A percentile compares a stretch with the other conserved stretches of the same genome.
These are phyloP conservation scores for Juglanconis oblonga DNA, from an alignment of 2,329 filamentous ascomycete genomes.

Conservation along the genomic window DNA sequence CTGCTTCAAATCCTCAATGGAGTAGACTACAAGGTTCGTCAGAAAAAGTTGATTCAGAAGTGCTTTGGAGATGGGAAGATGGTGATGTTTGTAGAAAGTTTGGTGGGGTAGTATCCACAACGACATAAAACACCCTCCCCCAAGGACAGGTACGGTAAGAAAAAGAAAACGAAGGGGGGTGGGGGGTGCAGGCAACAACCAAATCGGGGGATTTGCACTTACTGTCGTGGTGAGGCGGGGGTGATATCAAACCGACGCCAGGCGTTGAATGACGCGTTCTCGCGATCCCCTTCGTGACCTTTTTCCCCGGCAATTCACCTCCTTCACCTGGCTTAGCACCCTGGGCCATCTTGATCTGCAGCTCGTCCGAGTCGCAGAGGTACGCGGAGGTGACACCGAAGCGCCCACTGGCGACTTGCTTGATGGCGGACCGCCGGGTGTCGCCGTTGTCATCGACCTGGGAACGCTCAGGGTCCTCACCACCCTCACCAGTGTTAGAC, in stretches of 20 bases:
- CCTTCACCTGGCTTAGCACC: constrained; percentile 97
- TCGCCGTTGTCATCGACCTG: constrained; percentile 85
- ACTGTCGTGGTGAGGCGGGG: constrained; percentile 85
- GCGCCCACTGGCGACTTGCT: constrained; percentile 92
- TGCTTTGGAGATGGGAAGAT: too few species aligned
- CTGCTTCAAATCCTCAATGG: constrained; percentile 96
- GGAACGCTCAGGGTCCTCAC: constrained; percentile 90
- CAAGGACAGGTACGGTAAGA: too few species aligned
- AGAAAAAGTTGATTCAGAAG: too few species aligned
- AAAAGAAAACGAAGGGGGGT: too few species aligned
- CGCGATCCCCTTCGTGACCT: constrained; percentile 91
- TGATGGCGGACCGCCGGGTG: constrained; percentile 95
- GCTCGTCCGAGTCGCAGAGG: constrained; percentile 88
- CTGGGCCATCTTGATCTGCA: constrained; percentile 99
- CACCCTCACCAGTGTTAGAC: constrained; percentile 96
- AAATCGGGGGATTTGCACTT: too few species aligned
- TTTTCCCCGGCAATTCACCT: constrained; percentile 94
- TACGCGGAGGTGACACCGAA: constrained; percentile 97
- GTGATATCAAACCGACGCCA: constrained; percentile 92
- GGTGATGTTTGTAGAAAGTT: too few species aligned
- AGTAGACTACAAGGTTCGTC: constrained; percentile 64
- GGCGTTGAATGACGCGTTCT: constrained; percentile 94
- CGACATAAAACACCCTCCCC: too few species aligned
- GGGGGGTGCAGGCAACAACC: too few species aligned
- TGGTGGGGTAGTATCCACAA: too few species aligned